These are phyloP conservation scores for Triticum urartu DNA, from an alignment of 176 grass and related monocot genomes.

Conservation along the genomic window DNA sequence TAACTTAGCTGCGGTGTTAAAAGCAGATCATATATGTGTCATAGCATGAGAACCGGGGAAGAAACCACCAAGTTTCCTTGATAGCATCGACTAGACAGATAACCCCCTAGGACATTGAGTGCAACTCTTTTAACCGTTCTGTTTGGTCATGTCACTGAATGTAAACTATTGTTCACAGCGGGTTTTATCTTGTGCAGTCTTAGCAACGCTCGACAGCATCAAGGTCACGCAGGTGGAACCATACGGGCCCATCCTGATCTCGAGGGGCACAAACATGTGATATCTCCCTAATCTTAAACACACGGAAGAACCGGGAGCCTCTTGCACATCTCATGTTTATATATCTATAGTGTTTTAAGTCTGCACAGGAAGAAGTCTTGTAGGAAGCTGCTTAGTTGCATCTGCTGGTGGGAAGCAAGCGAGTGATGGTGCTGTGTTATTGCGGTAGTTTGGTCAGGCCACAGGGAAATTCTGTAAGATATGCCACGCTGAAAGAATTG, in stretches of 20 bases:
- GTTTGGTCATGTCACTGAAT: neutral
- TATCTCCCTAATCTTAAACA: neutral
- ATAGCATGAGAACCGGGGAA: neutral
- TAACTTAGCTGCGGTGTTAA: neutral
- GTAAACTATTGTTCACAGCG: neutral
- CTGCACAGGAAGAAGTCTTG: conserved; percentile 17
- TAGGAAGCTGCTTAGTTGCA: neutral
- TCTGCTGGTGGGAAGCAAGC: neutral
- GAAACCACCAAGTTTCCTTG: neutral
- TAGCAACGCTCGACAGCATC: conserved; percentile 64
- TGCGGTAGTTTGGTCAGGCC: neutral
- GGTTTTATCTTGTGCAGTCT: conserved; percentile 40
- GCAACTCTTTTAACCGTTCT: neutral
- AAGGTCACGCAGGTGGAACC: conserved; percentile 55
- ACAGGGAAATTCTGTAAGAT: neutral
- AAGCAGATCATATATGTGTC: neutral
- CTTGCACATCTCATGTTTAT: conserved; percentile 10
- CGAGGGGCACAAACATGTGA: conserved; percentile 74
- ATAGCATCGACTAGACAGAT: neutral
- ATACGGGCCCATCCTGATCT: conserved; percentile 77
- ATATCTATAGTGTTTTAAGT: neutral
- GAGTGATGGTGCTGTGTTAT: neutral
- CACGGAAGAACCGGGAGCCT: neutral
- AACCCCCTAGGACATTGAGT: neutral
- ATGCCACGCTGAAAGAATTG: neutral